Conservation (phyloP, 2,329 filamentous ascomycete species). For the Teratosphaeria epicoccoides region DNA sequence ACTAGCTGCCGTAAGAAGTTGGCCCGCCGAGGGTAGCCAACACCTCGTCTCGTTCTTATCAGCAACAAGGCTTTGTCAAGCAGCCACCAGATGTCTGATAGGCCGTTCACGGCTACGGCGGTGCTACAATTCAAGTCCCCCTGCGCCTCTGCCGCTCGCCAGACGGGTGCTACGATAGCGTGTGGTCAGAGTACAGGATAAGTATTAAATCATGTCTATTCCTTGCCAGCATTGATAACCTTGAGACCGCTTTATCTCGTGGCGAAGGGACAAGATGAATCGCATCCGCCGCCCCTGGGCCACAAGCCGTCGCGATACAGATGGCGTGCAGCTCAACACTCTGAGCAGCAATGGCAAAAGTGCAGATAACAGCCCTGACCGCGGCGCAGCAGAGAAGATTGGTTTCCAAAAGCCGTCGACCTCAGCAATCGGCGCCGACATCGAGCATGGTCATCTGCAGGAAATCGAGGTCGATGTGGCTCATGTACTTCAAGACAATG, state of each 20-base stretch:
- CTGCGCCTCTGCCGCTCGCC: neutral
- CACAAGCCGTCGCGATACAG: conserved; percentile 14
- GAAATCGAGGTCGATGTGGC: conserved; percentile 28
- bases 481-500: conserved; percentile 39
- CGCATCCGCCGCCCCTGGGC: conserved; percentile 18
- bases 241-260: neutral
- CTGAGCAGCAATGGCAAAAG: conserved; percentile 11
- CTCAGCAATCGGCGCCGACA: conserved; percentile 7
- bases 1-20: neutral
- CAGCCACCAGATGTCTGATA: neutral
- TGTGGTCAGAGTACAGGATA: neutral
- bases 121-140: neutral
- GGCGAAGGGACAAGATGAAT: conserved; percentile 12
- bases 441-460: conserved; percentile 16
- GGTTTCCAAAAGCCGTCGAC: conserved; percentile 7
- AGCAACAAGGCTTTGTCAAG: neutral
- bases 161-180: neutral
- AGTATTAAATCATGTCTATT: neutral
- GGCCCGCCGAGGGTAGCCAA: neutral
- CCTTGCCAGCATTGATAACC: neutral
- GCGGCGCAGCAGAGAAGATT: conserved; percentile 8
- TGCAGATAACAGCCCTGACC: conserved; percentile 7
- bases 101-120: neutral
- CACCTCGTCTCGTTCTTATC: neutral
- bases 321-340: conserved; percentile 18